Evolutionary conservation across 345 rosid genomes (phyloP).

Genomic region (Aquilaria sinensis): DNA sequence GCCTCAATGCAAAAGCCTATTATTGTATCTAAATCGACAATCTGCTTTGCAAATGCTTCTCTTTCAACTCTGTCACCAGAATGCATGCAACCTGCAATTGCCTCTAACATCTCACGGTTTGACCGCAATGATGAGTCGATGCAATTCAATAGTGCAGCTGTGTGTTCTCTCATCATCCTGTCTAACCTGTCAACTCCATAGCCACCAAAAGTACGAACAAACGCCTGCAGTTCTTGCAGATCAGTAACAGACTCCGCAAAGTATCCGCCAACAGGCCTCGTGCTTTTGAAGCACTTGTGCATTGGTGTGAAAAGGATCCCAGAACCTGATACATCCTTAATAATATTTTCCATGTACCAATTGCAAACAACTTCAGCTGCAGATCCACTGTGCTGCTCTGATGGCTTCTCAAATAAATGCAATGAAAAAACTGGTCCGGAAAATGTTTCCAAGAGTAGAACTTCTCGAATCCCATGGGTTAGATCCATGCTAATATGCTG

Average conservation of each 20-base stretch:
- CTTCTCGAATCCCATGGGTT: slow-evolving; percentile 89
- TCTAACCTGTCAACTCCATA: slow-evolving; percentile 94
- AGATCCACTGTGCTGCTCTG: slow-evolving; percentile 73
- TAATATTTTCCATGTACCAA: slow-evolving; percentile 97
- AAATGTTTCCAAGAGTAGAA: slow-evolving; percentile 80
- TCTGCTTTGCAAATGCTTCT: slow-evolving; percentile 74
- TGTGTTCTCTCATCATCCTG: slow-evolving; percentile 94
- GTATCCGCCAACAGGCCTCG: slow-evolving; percentile 97
- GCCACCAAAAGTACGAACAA: slow-evolving; percentile 87
- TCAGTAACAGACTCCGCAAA: slow-evolving; percentile 98
- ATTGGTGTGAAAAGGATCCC: slow-evolving; percentile 92
- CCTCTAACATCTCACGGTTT: slow-evolving; percentile 79
- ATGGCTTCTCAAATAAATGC: slow-evolving; percentile 67
- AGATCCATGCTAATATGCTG: slow-evolving; percentile 99
- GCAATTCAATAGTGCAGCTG: slow-evolving; percentile 90
- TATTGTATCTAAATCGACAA: slow-evolving; percentile 88
- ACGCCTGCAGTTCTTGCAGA: slow-evolving; percentile 72
- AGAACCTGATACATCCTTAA: slow-evolving; percentile 90
- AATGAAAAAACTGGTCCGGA: slow-evolving; percentile 85
- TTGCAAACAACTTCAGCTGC: slow-evolving; percentile 89
- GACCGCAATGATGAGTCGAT: slow-evolving; percentile 86
- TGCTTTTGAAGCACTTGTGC: slow-evolving; percentile 92
- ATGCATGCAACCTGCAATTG: slow-evolving; percentile 91
- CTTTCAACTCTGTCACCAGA: slow-evolving; percentile 88
- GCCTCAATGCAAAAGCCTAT: slow-evolving; percentile 94